Evolutionary conservation across 345 rosid species (phyloP).

Genomic region (Boechera retrofracta): DNA sequence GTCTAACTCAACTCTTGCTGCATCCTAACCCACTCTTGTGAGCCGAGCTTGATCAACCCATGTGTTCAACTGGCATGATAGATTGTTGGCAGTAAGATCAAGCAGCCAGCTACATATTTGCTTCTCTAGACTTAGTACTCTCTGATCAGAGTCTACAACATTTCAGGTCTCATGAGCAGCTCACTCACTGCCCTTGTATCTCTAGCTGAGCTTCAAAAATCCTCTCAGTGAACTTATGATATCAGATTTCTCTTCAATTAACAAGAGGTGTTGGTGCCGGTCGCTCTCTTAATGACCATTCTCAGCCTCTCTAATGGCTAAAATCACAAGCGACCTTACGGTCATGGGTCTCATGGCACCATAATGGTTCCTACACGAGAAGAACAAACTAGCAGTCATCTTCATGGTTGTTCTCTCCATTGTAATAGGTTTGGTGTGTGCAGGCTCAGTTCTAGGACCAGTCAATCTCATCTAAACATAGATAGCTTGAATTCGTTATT

Average conservation of each 20-base stretch:
- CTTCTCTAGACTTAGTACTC: not conserved
- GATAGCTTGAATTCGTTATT: not conserved
- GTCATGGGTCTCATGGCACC: not conserved
- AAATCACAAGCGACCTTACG: not conserved
- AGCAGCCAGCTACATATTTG: not conserved
- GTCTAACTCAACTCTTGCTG: not conserved
- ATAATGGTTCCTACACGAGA: conserved; percentile 1
- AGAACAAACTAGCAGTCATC: conserved; percentile 19
- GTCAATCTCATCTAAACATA: not conserved
- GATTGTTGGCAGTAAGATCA: conserved; percentile 4
- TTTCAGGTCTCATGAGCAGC: not conserved
- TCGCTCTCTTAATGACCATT: not conserved
- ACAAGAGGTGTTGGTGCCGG: not conserved
- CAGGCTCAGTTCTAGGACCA: conserved; percentile 2
- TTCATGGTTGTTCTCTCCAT: conserved; percentile 8
- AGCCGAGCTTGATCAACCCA: not conserved
- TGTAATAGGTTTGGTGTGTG: not conserved
- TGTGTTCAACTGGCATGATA: not conserved
- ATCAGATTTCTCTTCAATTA: not conserved
- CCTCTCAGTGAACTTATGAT: not conserved
- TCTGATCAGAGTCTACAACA: not conserved
- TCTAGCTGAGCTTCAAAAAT: not conserved
- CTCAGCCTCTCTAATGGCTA: conserved; percentile 6
- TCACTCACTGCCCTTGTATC: not conserved
- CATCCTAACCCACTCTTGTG: not conserved